These are phyloP conservation scores for Eimeria praecox DNA, from an alignment of 169 alveolate genomes.

Conservation along the genomic window DNA sequence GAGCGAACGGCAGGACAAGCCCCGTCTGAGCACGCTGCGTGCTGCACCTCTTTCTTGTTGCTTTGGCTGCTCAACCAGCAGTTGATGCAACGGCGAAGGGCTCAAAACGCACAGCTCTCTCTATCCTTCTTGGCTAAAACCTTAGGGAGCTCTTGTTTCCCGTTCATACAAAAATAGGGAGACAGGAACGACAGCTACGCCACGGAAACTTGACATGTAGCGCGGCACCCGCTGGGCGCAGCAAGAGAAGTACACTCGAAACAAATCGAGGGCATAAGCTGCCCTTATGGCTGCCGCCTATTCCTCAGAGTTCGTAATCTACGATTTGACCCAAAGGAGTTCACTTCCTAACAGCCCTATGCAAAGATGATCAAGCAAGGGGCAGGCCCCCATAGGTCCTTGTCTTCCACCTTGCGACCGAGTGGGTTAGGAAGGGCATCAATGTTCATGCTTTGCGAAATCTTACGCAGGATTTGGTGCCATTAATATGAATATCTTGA, in stretches of 20 bases:
- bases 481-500: background rate
- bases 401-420: background rate
- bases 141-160: background rate
- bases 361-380: background rate
- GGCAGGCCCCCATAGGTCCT: conserved; percentile 14
- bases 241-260: background rate
- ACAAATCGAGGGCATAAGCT: background rate
- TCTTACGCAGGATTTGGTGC: background rate
- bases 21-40: background rate
- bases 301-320: background rate
- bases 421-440: background rate
- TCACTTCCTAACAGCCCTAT: background rate
- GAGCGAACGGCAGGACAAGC: background rate
- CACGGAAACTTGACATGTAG: background rate
- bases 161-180: background rate
- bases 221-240: background rate
- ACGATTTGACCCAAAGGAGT: background rate
- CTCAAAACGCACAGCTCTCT: background rate
- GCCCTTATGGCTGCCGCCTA: background rate
- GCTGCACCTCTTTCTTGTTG: background rate
- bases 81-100: background rate
- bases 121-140: background rate
- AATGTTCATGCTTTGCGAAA: background rate
- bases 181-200: background rate
- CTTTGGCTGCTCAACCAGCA: background rate